Conservation (phyloP, 495 filamentous ascomycete species). For the Beverwykella pulmonaria region DNA sequence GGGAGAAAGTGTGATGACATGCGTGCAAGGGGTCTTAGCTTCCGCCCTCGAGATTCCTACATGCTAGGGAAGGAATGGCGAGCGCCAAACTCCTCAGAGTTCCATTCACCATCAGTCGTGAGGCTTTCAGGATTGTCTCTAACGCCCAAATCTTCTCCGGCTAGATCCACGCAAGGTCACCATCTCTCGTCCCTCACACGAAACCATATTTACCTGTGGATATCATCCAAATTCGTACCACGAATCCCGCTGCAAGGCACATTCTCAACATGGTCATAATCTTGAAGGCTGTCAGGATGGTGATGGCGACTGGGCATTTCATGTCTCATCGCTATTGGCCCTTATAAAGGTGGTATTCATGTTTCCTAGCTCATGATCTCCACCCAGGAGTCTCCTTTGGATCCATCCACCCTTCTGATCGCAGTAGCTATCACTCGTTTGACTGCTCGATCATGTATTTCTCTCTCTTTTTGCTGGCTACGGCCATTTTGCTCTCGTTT, state of each 20-base stretch:
- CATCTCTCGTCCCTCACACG: conserved; percentile 9
- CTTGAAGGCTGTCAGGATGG: conserved; percentile 28
- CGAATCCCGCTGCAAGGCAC: conserved; percentile 36
- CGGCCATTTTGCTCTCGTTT: conserved; percentile 26
- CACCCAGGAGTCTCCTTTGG: conserved; percentile 6
- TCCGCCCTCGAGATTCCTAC: conserved; percentile 7
- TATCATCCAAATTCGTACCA: conserved; percentile 16
- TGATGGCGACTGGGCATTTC: not conserved
- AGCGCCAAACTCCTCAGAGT: conserved; percentile 6
- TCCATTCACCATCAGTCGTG: conserved; percentile 11
- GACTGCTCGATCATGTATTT: conserved; percentile 34
- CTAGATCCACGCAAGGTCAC: conserved; percentile 27
- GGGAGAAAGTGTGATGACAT: not conserved
- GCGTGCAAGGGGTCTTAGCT: conserved; percentile 19
- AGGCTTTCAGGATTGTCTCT: conserved; percentile 7
- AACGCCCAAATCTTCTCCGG: conserved; percentile 6
- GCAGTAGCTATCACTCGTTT: conserved; percentile 30
- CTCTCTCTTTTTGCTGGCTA: conserved; percentile 26
- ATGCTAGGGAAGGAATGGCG: conserved; percentile 8
- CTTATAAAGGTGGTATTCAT: conserved; percentile 30
- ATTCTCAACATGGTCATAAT: conserved; percentile 24
- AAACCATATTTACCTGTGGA: conserved; percentile 2
- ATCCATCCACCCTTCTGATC: conserved; percentile 17
- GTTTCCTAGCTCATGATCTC: conserved; percentile 10
- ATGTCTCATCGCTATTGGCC: conserved; percentile 9